Percentiles rank a stretch among this genome's conserved stretches.
These are phyloP conservation scores for Yarrowia sp. DNA, from an alignment of 805 yeast species.

Conservation along the genomic window DNA sequence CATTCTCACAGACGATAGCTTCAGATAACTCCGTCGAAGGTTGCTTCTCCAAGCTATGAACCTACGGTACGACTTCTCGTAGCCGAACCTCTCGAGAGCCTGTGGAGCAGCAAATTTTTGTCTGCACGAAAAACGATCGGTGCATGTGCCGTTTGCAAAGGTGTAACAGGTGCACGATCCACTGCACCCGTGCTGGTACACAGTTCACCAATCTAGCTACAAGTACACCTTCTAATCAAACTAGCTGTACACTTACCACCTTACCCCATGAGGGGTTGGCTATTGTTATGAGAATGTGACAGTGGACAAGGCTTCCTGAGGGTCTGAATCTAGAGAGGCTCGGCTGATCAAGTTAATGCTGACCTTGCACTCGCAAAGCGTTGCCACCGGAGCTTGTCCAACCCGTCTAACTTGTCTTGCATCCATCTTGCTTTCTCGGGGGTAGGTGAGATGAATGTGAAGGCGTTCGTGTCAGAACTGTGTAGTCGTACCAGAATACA, in stretches of 20 bases:
- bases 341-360: slow-evolving; percentile 9
- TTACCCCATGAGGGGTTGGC: not conserved
- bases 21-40: not conserved
- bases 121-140: no score
- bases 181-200: no score
- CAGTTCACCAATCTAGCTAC: no score
- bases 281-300: slow-evolving; percentile 5
- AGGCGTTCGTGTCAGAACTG: no score
- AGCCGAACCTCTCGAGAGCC: not conserved
- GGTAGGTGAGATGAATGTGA: not conserved
- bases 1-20: no score
- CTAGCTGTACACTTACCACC: no score
- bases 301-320: not conserved
- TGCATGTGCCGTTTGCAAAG: no score
- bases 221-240: no score
- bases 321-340: slow-evolving; percentile 18
- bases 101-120: not conserved
- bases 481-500: no score
- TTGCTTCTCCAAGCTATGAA: not conserved
- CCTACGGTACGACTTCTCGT: not conserved
- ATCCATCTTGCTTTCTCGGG: slow-evolving; percentile 19
- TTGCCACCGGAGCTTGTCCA: slow-evolving; percentile 7
- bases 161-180: no score
- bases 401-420: not conserved
- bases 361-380: not conserved